Evolutionary conservation across 2,329 filamentous ascomycete genomes (phyloP).

Genomic region (Colletotrichum somersetense): DNA sequence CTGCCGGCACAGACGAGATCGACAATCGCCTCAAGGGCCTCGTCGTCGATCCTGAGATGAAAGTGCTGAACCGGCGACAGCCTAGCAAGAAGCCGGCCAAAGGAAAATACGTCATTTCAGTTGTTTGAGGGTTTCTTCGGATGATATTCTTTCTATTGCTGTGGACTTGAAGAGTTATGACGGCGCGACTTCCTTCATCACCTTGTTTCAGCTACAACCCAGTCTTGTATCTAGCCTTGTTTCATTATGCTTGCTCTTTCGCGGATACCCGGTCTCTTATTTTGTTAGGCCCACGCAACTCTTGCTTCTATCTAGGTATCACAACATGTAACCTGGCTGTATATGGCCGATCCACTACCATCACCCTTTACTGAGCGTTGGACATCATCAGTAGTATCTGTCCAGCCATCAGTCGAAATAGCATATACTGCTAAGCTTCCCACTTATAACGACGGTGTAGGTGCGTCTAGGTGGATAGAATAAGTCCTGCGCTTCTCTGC

Average conservation of each 20-base stretch:
- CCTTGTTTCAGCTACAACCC: neutral
- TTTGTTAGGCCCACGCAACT: neutral
- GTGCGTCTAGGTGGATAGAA: too few relatives aligned
- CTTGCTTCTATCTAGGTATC: too few relatives aligned
- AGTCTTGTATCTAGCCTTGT: neutral
- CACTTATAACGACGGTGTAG: too few relatives aligned
- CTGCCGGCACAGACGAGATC: constrained; percentile 3
- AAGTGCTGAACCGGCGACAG: constrained; percentile 21
- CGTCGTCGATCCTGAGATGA: constrained; percentile 41
- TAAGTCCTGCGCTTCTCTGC: too few relatives aligned
- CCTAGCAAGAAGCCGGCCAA: constrained; percentile 16
- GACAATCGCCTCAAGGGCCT: constrained; percentile 25
- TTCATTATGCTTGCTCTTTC: neutral
- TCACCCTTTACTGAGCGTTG: too few relatives aligned
- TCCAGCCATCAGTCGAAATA: too few relatives aligned
- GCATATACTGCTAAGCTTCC: too few relatives aligned
- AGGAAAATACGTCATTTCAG: neutral
- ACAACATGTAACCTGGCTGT: too few relatives aligned
- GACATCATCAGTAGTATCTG: too few relatives aligned
- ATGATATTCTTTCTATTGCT: too few relatives aligned
- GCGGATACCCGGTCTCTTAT: neutral
- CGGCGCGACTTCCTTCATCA: too few relatives aligned
- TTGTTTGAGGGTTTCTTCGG: neutral
- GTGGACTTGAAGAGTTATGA: neutral
- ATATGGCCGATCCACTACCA: too few relatives aligned